Evolutionary conservation across 139 green algal species (phyloP), one percentile per base, ranked within the genome.

Genomic region (Dunaliella sp.): DNA sequence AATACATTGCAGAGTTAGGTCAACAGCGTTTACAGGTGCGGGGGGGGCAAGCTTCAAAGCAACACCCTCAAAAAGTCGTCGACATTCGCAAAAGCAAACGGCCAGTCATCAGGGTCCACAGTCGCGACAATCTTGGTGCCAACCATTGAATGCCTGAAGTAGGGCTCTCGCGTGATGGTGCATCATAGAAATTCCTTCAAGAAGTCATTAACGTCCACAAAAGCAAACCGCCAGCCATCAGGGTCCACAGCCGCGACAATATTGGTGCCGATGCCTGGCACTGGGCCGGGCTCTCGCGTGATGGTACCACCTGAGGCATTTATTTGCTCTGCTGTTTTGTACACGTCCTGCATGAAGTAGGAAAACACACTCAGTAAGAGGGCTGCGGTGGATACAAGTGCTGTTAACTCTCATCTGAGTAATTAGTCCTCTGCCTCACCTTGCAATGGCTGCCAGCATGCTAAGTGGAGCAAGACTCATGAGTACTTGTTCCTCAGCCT

Each of bases 321-420:
- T 81, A 97, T 93, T 72, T 91, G 79, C 36, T 97, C 95, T 2
- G 90, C 93, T 25, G 95, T 95, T 92, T 97, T 98, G 93, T 95
- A 97, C 31, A 98, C 94, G 83, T 98, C 95, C 82, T 93, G 84
- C 33, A 89, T 92, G 16, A 16, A 65, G 16, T n/a, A n/a, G n/a
- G n/a, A n/a, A n/a, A n/a, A n/a, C n/a, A n/a, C n/a, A n/a, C n/a
- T n/a, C n/a, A n/a, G n/a, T n/a, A n/a, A n/a, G n/a, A n/a, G n/a
- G n/a, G n/a, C n/a, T n/a, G n/a, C n/a, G n/a, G n/a, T n/a, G n/a
- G n/a, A n/a, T n/a, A n/a, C n/a, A n/a, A n/a, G n/a, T n/a, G n/a
- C n/a, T n/a, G n/a, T n/a, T n/a, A n/a, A n/a, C n/a, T n/a, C n/a
- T n/a, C n/a, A n/a, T n/a, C n/a, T n/a, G n/a, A n/a, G n/a, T n/a